A percentile compares a stretch with the other conserved stretches of the same genome.
Evolutionary conservation across 805 yeast species (phyloP).

Genomic region (Kazachstania bromeliacearum): DNA sequence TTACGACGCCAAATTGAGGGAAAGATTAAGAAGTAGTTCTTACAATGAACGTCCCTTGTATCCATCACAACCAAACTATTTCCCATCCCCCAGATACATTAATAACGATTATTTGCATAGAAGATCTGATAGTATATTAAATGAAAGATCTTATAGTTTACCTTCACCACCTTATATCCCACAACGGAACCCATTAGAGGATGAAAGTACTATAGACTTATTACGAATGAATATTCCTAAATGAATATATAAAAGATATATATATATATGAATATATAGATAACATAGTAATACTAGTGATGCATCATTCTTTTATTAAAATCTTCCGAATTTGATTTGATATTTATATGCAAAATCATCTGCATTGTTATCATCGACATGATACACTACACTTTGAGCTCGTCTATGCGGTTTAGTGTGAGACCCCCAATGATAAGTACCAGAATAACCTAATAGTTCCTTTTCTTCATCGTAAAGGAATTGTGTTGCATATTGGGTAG

Average conservation of each 20-base stretch:
- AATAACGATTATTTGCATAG: not conserved
- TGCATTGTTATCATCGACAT: constrained; percentile 29
- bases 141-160: not conserved
- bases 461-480: constrained; percentile 41
- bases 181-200: not conserved
- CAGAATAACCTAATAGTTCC: constrained; percentile 49
- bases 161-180: not conserved
- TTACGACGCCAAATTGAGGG: not conserved
- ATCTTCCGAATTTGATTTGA: not conserved
- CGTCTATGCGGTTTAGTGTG: constrained; percentile 34
- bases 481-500: constrained; percentile 37
- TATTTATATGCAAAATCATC: constrained; percentile 16
- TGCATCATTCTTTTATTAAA: constrained; percentile 8
- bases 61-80: not conserved
- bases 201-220: constrained; percentile 5
- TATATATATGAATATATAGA: constrained; percentile 1
- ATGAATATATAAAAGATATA: not conserved
- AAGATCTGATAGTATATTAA: too few relatives aligned
- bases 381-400: constrained; percentile 39
- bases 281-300: not conserved
- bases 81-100: not conserved
- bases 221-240: constrained; percentile 3
- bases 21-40: not conserved
- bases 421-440: constrained; percentile 53
- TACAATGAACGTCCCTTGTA: not conserved